These are phyloP conservation scores for Mycotypha africana DNA, from an alignment of 371 early-diverging fungal species.

Conservation along the genomic window DNA sequence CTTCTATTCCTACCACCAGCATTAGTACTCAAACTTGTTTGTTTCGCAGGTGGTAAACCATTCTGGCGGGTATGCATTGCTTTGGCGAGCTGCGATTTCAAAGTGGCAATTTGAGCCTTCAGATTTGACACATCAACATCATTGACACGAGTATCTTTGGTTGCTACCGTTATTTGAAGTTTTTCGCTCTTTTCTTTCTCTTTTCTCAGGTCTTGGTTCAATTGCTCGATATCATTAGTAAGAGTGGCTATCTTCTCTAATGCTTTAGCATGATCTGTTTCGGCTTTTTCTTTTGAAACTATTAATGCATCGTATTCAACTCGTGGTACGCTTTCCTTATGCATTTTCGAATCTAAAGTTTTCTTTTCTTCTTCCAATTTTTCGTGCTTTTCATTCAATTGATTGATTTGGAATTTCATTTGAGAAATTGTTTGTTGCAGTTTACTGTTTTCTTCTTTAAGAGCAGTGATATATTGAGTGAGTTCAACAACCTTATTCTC, in stretches of 20 bases:
- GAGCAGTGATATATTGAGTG: constrained; percentile 69
- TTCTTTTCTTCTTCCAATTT: constrained; percentile 41
- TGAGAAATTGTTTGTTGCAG: constrained; percentile 42
- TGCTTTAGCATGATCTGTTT: constrained; percentile 31
- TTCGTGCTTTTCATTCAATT: constrained; percentile 67
- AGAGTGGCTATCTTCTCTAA: constrained; percentile 46
- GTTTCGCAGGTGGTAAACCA: constrained; percentile 2
- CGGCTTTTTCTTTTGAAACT: constrained; percentile 32
- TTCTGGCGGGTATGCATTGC: constrained; percentile 22
- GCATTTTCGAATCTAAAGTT: constrained; percentile 31
- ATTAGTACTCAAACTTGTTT: not conserved
- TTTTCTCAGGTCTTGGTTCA: constrained; percentile 49
- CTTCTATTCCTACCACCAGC: constrained; percentile 6
- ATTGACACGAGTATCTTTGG: too few relatives aligned
- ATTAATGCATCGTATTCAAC: constrained; percentile 52
- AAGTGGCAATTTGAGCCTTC: constrained; percentile 26
- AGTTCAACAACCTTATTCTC: constrained; percentile 94
- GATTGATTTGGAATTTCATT: constrained; percentile 57
- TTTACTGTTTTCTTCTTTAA: constrained; percentile 62
- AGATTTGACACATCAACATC: constrained; percentile 19
- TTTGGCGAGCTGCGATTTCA: constrained; percentile 33
- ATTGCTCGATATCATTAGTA: constrained; percentile 47
- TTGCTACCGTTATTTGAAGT: not conserved
- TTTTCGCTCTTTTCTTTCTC: constrained; percentile 56
- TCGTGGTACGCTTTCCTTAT: constrained; percentile 52